Evolutionary conservation across 2,329 filamentous ascomycete genomes (phyloP), one percentile per base, ranked within the genome.

Genomic region (Fusarium luffae): DNA sequence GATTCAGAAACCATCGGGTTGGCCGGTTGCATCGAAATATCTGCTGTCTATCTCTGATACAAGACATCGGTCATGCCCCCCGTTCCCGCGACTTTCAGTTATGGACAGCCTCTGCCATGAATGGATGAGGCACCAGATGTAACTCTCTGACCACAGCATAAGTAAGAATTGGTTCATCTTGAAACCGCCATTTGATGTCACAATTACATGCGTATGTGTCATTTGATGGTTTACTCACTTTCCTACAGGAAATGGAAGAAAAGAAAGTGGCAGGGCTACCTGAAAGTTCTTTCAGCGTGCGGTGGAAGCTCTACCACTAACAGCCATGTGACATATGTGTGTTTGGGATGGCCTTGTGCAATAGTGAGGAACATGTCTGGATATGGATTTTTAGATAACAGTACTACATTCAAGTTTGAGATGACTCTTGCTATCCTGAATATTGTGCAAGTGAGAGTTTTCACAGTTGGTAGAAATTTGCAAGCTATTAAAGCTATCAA

Each of bases 61-160:
- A 43, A 58, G 68, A 72, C 55, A 50, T 34, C 18, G 28, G 25
- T 41, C 54, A 46, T 67, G 59, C 55, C 14, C 44, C 27, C 25
- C 13, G 18, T 7, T 42, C n/a, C 49, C 50, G 23, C 28, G 28
- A 19, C 32, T 51, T 25, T 42, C 48, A 25, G 41, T 27, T 42
- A 42, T 44, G 52, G 37, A 40, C 51, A 43, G 48, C 59, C 40
- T 49, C 25, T 41, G 19, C 3, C 21, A 44, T 44, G 28, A 34
- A 57, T 42, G 49, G 23, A 28, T 28, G 9, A 23, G 21, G 41
- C 41, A 47, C 43, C 16, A 46, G 23, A 37, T 21, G 19, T 30
- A 63, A 16, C 16, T 57, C 37, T 23, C 16, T n/a, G 10, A 23
- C n/a, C 18, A 18, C 16, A 40, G 28, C 27, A 37, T 37, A 37